These are phyloP conservation scores for Volutella citrinella DNA, from an alignment of 2,329 filamentous ascomycete genomes.

Conservation along the genomic window DNA sequence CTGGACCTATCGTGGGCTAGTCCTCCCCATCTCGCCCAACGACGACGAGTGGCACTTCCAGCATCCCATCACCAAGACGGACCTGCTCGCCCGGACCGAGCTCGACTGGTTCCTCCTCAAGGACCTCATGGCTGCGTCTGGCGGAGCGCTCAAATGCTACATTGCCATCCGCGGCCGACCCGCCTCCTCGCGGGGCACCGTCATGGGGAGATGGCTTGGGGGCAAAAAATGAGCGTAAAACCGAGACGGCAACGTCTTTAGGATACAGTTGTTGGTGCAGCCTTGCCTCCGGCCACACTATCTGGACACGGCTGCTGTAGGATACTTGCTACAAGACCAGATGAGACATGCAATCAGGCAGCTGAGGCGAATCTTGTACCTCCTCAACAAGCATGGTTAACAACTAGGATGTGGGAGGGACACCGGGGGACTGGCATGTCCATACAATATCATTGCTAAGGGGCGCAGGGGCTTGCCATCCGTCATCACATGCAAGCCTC, in stretches of 20 bases:
- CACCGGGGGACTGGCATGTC: too few species aligned
- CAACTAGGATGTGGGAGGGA: too few species aligned
- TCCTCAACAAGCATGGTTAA: too few species aligned
- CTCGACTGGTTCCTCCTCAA: slow-evolving; percentile 25
- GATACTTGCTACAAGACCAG: slow-evolving; percentile 1
- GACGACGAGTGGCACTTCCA: slow-evolving; percentile 25
- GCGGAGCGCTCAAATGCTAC: slow-evolving; percentile 23
- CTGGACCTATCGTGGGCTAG: slow-evolving; percentile 22
- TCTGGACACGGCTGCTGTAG: too few species aligned
- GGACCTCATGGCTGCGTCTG: slow-evolving; percentile 24
- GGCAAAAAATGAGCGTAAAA: slow-evolving; percentile 4
- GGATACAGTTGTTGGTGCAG: too few species aligned
- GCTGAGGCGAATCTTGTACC: too few species aligned
- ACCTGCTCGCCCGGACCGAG: slow-evolving; percentile 22
- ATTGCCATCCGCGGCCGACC: slow-evolving; percentile 21
- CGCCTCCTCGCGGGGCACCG: slow-evolving; percentile 6
- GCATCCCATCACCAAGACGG: slow-evolving; percentile 23
- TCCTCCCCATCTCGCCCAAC: slow-evolving; percentile 18
- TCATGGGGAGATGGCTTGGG: slow-evolving; percentile 18
- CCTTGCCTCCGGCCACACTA: too few species aligned
- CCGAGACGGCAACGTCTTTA: neutral
- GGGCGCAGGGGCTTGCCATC: too few species aligned
- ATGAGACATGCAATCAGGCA: too few species aligned
- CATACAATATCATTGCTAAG: too few species aligned
- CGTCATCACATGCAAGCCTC: too few species aligned